Evolutionary conservation across 2,329 filamentous ascomycete species (phyloP).

Genomic region (Karstenula rhodostoma): DNA sequence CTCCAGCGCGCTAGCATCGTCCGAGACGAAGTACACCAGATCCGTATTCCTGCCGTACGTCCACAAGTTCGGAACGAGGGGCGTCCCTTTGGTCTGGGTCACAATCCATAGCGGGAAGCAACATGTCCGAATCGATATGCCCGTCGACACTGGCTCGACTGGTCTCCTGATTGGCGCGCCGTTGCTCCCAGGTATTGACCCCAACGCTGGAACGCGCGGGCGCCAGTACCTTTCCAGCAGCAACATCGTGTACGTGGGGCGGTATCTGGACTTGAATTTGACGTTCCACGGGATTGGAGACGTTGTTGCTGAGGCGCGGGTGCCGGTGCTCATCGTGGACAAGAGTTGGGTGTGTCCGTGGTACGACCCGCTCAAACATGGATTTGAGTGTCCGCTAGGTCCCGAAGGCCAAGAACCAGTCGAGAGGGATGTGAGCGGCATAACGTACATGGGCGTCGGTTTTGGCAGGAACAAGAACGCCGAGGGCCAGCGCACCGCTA

Average conservation of each 20-base stretch:
- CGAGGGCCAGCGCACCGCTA: slow-evolving; percentile 40
- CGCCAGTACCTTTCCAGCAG: slow-evolving; percentile 47
- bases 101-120: slow-evolving; percentile 28
- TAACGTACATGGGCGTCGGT: slow-evolving; percentile 49
- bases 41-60: slow-evolving; percentile 46
- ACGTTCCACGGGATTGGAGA: slow-evolving; percentile 34
- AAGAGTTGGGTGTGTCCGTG: slow-evolving; percentile 44
- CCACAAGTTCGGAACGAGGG: slow-evolving; percentile 35
- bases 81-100: slow-evolving; percentile 36
- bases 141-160: slow-evolving; percentile 48
- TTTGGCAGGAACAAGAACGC: slow-evolving; percentile 43
- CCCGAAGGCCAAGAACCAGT: slow-evolving; percentile 35
- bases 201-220: slow-evolving; percentile 33
- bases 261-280: slow-evolving; percentile 39
- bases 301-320: slow-evolving; percentile 32
- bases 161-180: slow-evolving; percentile 44
- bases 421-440: slow-evolving; percentile 35
- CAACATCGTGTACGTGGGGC: slow-evolving; percentile 43
- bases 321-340: slow-evolving; percentile 44
- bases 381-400: slow-evolving; percentile 39
- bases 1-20: neutral
- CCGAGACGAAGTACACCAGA: slow-evolving; percentile 24
- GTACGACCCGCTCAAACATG: slow-evolving; percentile 39
- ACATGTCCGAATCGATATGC: slow-evolving; percentile 38
- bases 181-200: slow-evolving; percentile 37